These are phyloP conservation scores for Sphaerostilbella broomeana DNA, from an alignment of 2,329 filamentous ascomycete species.

Conservation along the genomic window DNA sequence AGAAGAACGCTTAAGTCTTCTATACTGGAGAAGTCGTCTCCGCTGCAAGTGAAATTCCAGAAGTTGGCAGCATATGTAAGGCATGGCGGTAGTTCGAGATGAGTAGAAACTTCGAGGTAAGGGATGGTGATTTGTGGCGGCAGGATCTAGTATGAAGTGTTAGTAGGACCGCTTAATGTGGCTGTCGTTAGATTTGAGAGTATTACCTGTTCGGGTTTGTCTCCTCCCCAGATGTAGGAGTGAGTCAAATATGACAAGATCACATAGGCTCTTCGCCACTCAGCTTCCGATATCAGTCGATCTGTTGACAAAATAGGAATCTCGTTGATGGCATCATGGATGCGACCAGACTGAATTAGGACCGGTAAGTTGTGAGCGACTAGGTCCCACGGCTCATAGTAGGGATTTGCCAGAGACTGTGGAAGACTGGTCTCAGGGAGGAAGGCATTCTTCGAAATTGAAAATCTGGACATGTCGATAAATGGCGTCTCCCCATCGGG, in stretches of 20 bases:
- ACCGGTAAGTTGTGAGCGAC: slow-evolving; percentile 61
- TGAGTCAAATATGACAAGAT: slow-evolving; percentile 75
- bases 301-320: slow-evolving; percentile 66
- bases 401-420: slow-evolving; percentile 55
- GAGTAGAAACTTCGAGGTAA: slow-evolving; percentile 62
- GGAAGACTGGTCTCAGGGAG: slow-evolving; percentile 66
- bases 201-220: slow-evolving; percentile 61
- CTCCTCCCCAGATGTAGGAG: slow-evolving; percentile 83
- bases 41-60: slow-evolving; percentile 73
- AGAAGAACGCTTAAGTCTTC: slow-evolving; percentile 64
- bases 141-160: slow-evolving; percentile 40
- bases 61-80: slow-evolving; percentile 87
- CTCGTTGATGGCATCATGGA: slow-evolving; percentile 56
- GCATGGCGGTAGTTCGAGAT: slow-evolving; percentile 76
- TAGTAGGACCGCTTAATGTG: background rate
- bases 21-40: slow-evolving; percentile 53
- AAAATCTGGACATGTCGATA: slow-evolving; percentile 31
- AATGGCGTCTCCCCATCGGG: too few species aligned
- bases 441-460: slow-evolving; percentile 59
- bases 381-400: slow-evolving; percentile 76
- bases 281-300: slow-evolving; percentile 54
- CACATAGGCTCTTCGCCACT: slow-evolving; percentile 78
- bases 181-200: background rate
- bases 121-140: slow-evolving; percentile 74
- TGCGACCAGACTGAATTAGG: slow-evolving; percentile 55